Evolutionary conservation across 1,139 yeast species (phyloP), one percentile per base, ranked within the genome.

Genomic region (Meyerozyma guilliermondii): DNA sequence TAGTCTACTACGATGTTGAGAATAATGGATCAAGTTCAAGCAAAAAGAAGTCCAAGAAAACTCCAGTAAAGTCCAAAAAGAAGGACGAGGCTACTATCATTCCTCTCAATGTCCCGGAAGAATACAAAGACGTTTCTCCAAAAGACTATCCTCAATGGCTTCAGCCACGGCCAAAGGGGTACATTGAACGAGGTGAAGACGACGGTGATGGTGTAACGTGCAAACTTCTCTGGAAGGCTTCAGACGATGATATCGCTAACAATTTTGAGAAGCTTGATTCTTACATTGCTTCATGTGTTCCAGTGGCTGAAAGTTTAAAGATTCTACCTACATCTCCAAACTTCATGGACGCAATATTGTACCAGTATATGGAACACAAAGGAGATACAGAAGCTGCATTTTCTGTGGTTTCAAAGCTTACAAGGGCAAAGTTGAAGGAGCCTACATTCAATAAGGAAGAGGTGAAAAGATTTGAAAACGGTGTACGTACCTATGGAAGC

Each of bases 131-230:
- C 41, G 42, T 58, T 0, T 58, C 65, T n/a, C 68, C 71, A 0
- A 63, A 61, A 41, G 79, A 80, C 0, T 78, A 71, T 44, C 91
- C 91, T 0, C 74, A 75, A 0, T 87, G 95, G 95, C 63, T 87
- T 35, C 91, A 84, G 54, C 86, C 83, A 4, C 66, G 83, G 48
- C 96, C 96, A 0, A 70, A 72, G 43, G 95, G 96, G 0, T 87
- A 85, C 55, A 65, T 84, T n/a, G 95, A 88, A 52, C 73, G 98
- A 54, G 98, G 98, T 1, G 80, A 76, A 1, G 89, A 83, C 52
- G 80, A 74, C 24, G 76, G 76, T 0, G 63, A 58, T 17, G 75
- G 72, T 0, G 50, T 53, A 11, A 87, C 96, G 0, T 74, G 80
- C 16, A 74, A 81, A 0, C 61, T 87, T 16, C 63, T 84, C 53